Evolutionary conservation across 2,329 filamentous ascomycete species (phyloP).

Genomic region (Fonsecaea nubica): DNA sequence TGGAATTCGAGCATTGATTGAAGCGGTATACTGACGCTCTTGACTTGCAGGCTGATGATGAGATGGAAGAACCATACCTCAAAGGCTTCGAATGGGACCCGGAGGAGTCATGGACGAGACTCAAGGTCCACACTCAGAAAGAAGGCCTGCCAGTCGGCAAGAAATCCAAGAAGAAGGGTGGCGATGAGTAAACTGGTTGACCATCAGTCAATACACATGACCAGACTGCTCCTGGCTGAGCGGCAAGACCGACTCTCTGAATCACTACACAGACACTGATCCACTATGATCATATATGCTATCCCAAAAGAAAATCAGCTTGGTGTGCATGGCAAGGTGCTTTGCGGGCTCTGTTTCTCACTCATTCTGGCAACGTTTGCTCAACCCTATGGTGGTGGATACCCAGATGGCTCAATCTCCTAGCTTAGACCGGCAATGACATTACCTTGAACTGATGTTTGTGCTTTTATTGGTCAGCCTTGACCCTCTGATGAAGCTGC

Average conservation of each 20-base stretch:
- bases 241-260: conserved; percentile 30
- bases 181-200: conserved; percentile 41
- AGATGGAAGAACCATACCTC: conserved; percentile 84
- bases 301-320: conserved; percentile 20
- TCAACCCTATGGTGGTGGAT: conserved; percentile 17
- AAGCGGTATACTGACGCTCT: conserved; percentile 25
- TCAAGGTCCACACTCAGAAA: conserved; percentile 85
- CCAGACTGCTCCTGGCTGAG: conserved; percentile 22
- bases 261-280: conserved; percentile 22
- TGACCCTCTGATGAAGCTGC: not conserved
- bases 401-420: conserved; percentile 23
- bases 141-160: conserved; percentile 64
- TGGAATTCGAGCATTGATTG: not conserved
- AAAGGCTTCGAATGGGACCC: conserved; percentile 96
- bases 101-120: conserved; percentile 85
- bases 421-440: conserved; percentile 33
- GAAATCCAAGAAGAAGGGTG: conserved; percentile 70
- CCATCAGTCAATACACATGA: conserved; percentile 11
- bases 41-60: conserved; percentile 76
- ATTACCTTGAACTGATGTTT: conserved; percentile 28
- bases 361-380: conserved; percentile 24
- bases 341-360: conserved; percentile 25
- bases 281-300: conserved; percentile 25
- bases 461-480: not conserved
- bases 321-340: conserved; percentile 32